Conservation (phyloP, 176 grass and related monocot species). For the Musa troglodytarum region DNA sequence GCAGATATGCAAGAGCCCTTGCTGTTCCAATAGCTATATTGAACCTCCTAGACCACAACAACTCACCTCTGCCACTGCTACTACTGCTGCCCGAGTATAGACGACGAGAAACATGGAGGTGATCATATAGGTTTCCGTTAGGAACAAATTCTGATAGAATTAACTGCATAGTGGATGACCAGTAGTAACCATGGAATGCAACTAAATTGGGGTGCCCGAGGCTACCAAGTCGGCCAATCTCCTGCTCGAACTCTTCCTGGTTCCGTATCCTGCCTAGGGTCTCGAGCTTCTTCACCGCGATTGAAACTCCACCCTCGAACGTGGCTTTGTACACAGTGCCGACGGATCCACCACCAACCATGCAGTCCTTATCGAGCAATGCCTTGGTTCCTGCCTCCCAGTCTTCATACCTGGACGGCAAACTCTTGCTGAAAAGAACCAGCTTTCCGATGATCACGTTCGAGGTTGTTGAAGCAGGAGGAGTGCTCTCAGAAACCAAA, state of each 20-base stretch:
- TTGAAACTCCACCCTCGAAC: conserved; percentile 69
- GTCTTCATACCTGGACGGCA: conserved; percentile 91
- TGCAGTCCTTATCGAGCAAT: conserved; percentile 79
- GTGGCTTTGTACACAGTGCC: conserved; percentile 86
- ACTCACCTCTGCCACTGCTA: conserved; percentile 30
- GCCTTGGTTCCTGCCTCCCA: conserved; percentile 91
- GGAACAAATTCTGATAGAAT: conserved; percentile 66
- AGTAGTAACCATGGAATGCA: conserved; percentile 84
- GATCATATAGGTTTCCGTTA: conserved; percentile 72
- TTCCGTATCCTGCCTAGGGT: conserved; percentile 58
- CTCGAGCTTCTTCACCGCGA: conserved; percentile 90
- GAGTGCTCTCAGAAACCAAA: conserved; percentile 70
- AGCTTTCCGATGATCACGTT: conserved; percentile 71
- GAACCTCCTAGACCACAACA: conserved; percentile 72
- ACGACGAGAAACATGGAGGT: conserved; percentile 46
- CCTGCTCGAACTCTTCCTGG: conserved; percentile 95
- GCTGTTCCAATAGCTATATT: conserved; percentile 68
- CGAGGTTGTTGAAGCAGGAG: conserved; percentile 30
- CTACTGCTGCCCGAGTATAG: conserved; percentile 32
- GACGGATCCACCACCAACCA: conserved; percentile 77
- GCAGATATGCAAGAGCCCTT: conserved; percentile 72
- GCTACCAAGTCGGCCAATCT: conserved; percentile 68
- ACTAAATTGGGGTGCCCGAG: conserved; percentile 72
- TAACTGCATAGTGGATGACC: conserved; percentile 80
- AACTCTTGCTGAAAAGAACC: conserved; percentile 94